Evolutionary conservation across 768 basidiomycete species (phyloP), one percentile per base, ranked within the genome.

Genomic region (Hygrocybe coccinea): DNA sequence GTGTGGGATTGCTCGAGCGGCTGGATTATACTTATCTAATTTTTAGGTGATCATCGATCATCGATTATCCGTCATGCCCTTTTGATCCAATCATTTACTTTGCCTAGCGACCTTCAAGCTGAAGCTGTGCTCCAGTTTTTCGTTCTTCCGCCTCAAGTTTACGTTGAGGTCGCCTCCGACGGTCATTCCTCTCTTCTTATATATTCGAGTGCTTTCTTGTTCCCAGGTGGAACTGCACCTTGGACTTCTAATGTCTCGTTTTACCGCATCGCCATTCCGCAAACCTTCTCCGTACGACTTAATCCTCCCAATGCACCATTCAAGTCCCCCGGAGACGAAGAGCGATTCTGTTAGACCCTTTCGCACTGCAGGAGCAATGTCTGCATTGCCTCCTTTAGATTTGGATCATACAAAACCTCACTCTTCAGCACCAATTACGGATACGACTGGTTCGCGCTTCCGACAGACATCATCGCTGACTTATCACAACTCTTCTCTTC

Each of bases 381-480:
- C 39, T n/a, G 35, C 22, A 33, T 57, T 7, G 34, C 55, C 24
- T 29, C 39, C 46, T 52, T 50, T 51, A 54, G 53, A 35, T 10
- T 59, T 55, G 17, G 63, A 66, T 36, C 60, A 61, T 3, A 56
- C 56, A 37, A 60, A 53, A 34, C 21, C 4, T 5, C 50, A 50
- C 36, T 56, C 59, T 25, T 60, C 64, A 12, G 52, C 64, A 1
- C 58, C 60, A 37, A 66, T 62, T 44, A 56, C 67, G 29, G 74
- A 74, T 24, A 64, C 64, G 17, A 59, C 74, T 19, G 67, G 61
- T 5, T 59, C 69, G 39, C 76, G 75, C 14, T 64, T 75, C 55
- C 77, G 78, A 17, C 76, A 70, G 54, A 70, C 70, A 4, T 80
- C 81, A 3, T 76, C 81, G 0, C 74, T 87, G 22, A 69, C 79